Evolutionary conservation across 176 grass and related monocot species (phyloP), one percentile per base, ranked within the genome.

Genomic region (Elaeis guineensis): DNA sequence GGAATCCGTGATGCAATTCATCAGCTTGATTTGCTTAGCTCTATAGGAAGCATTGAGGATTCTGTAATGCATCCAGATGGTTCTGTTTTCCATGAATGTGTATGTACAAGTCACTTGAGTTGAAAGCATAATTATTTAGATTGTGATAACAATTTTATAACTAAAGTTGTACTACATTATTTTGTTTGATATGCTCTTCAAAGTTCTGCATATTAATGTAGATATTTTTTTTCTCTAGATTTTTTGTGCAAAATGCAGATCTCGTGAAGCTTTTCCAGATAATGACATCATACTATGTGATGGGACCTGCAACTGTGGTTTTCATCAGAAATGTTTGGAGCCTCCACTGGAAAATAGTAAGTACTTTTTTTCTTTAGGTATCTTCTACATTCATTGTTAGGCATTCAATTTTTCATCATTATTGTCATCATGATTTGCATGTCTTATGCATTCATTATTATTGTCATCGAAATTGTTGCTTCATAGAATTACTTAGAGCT

Each of bases 1-100:
- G 81, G 81, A 75, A 92, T 98, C 58, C 87, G 81, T 76, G 93
- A 92, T 74, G 80, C 87, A 55, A 69, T 98, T 62, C 76, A 55
- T 69, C 72, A 89, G 76, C 73, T 98, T 66, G 87, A 89, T 74
- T 64, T 77, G 29, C 51, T 67, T 79, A 86, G 59, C 73, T 98
- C 87, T 52, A 65, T 59, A 58, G 87, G 75, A 59, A 67, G 52
- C 48, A 67, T 79, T 63, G 64, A 61, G 66, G 78, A 73, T 67
- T 76, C 64, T 29, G 55, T 50, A 57, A 59, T 82, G 56, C 70
- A 70, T 74, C 56, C 78, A 59, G 78, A 82, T 79, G 59, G 55
- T 14, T 77, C 59, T 63, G 61, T 73, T 69, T 53, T 59, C 73
- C 59, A 58, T 49, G 79, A 85, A 53, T 72, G 79, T 79, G 87